These are phyloP conservation scores for Diaporthe caulivora DNA, from an alignment of 2,329 filamentous ascomycete species.

Conservation along the genomic window DNA sequence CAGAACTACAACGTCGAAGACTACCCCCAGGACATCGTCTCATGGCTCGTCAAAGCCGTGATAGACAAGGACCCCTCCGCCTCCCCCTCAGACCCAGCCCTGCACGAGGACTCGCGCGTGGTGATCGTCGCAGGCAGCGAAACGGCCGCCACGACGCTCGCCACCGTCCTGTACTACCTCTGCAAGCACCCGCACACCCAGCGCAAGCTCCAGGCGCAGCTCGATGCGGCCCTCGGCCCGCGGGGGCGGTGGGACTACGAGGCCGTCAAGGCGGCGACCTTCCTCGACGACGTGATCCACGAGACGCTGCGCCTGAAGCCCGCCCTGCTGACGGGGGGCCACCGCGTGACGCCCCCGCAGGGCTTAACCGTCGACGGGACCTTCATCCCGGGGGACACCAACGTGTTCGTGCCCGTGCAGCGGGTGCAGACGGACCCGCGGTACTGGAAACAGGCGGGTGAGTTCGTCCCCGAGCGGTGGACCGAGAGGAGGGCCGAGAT, in stretches of 20 bases:
- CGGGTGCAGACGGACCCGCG: constrained; percentile 41
- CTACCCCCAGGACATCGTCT: constrained; percentile 51
- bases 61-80: constrained; percentile 52
- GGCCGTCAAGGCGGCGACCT: constrained; percentile 18
- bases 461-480: constrained; percentile 46
- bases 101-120: constrained; percentile 50
- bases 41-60: constrained; percentile 54
- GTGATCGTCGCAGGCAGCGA: constrained; percentile 40
- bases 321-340: constrained; percentile 36
- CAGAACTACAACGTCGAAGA: constrained; percentile 45
- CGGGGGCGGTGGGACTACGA: constrained; percentile 32
- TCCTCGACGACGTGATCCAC: constrained; percentile 41
- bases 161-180: constrained; percentile 39
- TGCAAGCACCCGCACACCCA: constrained; percentile 34
- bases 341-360: constrained; percentile 41
- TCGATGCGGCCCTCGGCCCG: constrained; percentile 30
- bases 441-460: constrained; percentile 38
- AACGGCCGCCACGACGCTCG: constrained; percentile 38
- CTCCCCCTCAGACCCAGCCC: constrained; percentile 46
- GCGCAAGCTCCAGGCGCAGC: constrained; percentile 35
- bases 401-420: constrained; percentile 38
- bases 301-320: constrained; percentile 41
- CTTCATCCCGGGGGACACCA: constrained; percentile 44
- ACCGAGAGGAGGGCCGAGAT: constrained; percentile 40
- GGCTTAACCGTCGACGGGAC: constrained; percentile 43